phyloP scores from a whole-genome alignment of 257 asterid species.

The Fraxinus anomala region DNA sequence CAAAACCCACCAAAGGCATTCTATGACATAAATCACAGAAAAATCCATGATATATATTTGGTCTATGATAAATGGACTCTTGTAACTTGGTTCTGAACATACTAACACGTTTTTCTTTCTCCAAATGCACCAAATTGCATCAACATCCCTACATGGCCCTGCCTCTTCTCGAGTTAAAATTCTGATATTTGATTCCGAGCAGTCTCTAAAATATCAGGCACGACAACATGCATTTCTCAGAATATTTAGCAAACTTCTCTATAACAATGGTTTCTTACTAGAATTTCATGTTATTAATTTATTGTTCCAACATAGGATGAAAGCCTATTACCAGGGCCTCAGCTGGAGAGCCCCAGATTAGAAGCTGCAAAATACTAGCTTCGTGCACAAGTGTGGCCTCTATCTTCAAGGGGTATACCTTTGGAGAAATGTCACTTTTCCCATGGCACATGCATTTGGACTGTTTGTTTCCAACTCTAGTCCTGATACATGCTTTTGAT shows the following conservation, averaged over 20 bases:
- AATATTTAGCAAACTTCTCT: neutral
- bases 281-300: neutral
- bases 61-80: neutral
- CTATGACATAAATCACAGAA: neutral
- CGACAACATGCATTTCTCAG: neutral
- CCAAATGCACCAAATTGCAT: neutral
- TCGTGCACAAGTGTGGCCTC: neutral
- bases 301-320: neutral
- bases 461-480: neutral
- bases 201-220: neutral
- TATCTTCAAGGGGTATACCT: neutral
- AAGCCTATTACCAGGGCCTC: neutral
- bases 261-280: neutral
- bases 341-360: neutral
- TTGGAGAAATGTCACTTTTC: neutral
- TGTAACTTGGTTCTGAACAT: neutral
- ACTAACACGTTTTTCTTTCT: neutral
- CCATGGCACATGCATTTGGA: neutral
- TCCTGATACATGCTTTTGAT: neutral
- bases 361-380: neutral
- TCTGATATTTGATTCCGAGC: conserved; percentile 1
- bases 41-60: neutral
- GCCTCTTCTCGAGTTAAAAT: neutral
- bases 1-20: neutral
- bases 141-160: neutral